Conservation (phyloP, 108 stramenopile genomes). For the Epipyxis sp. region DNA sequence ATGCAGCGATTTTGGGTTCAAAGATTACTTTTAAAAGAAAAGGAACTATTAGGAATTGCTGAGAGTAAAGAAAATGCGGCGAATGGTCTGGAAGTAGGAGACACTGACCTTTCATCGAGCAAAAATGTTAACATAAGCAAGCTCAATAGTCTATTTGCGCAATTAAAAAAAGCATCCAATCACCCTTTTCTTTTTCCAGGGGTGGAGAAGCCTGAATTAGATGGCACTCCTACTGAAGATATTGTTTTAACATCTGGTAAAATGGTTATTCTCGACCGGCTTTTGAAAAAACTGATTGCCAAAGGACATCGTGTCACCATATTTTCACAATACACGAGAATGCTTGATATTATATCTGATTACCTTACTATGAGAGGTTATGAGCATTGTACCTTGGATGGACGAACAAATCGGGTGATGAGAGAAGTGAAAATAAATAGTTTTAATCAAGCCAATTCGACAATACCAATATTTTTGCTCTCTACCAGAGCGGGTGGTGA, state of each 20-base stretch:
- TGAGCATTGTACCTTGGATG: conserved; percentile 93
- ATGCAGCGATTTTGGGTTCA: conserved; percentile 64
- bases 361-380: conserved; percentile 66
- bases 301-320: conserved; percentile 57
- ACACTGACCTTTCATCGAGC: neutral
- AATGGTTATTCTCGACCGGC: conserved; percentile 66
- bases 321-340: conserved; percentile 62
- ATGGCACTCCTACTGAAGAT: neutral
- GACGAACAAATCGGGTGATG: conserved; percentile 83
- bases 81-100: neutral
- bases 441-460: conserved; percentile 81
- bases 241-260: conserved; percentile 62
- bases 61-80: neutral
- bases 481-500: conserved; percentile 92
- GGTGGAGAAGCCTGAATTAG: neutral
- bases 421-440: conserved; percentile 87
- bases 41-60: neutral
- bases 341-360: conserved; percentile 63
- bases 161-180: conserved; percentile 15
- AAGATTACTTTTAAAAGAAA: neutral
- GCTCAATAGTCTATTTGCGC: neutral
- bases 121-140: neutral
- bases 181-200: conserved; percentile 30
- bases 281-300: conserved; percentile 56
- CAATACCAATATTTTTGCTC: conserved; percentile 86